Conservation (phyloP, 1,139 yeast genomes). For the Lodderomyces parapsilosis region DNA sequence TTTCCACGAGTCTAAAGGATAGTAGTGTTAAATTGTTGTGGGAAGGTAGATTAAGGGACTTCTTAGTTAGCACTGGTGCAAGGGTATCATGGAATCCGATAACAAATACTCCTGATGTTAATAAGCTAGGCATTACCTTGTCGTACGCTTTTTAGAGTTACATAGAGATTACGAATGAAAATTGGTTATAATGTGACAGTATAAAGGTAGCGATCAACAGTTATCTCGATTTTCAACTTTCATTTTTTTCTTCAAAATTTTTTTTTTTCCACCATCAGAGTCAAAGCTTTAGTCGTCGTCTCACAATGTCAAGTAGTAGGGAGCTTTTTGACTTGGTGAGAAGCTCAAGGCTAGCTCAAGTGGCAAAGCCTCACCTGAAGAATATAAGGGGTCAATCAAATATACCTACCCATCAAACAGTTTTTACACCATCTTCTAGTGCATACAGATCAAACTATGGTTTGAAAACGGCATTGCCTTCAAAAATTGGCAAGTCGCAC, state of each 20-base stretch:
- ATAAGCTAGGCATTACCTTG: conserved; percentile 38
- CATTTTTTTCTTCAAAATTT: too few relatives aligned
- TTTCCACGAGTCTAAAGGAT: conserved; percentile 69
- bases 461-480: conserved; percentile 44
- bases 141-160: conserved; percentile 30
- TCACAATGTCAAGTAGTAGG: conserved; percentile 7
- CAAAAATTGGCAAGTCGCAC: conserved; percentile 41
- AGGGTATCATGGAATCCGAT: conserved; percentile 36
- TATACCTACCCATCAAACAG: conserved; percentile 46
- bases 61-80: conserved; percentile 76
- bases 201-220: background rate
- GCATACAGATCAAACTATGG: conserved; percentile 47
- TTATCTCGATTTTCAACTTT: too few relatives aligned
- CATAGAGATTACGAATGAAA: background rate
- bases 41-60: conserved; percentile 87
- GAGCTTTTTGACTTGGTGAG: conserved; percentile 35
- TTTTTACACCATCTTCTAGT: conserved; percentile 43
- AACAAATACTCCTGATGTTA: conserved; percentile 35
- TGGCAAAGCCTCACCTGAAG: conserved; percentile 42
- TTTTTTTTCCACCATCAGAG: background rate
- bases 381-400: conserved; percentile 30
- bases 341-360: conserved; percentile 47
- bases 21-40: conserved; percentile 65
- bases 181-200: background rate
- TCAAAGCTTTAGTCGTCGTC: too few relatives aligned